Base-by-base conservation (phyloP, 2,329 filamentous ascomycete species). In the Emericellopsis atlantica region DNA sequence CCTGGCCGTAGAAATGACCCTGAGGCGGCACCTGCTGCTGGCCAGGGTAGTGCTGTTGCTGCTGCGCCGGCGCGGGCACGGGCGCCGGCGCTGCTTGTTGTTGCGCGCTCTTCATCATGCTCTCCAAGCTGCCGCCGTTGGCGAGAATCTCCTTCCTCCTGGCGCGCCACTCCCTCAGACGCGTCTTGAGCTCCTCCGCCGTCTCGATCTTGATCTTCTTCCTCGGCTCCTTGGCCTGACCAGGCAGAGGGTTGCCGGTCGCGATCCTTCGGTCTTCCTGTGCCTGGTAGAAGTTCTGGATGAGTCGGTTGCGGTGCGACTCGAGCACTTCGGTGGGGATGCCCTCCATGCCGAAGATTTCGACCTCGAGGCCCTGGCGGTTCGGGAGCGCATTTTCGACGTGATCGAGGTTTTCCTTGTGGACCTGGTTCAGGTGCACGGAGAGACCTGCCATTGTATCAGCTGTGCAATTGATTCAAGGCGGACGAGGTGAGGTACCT, bases 341-440 rank as follows among this genome's bases (percentile, higher is more conserved):
- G 55, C 92, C 92, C 60, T 95, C 88, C 85, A 95, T 95, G 54
- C 90, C 92, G 58, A 96, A 98, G 54, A 98, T 95, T 63, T 98
- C 92, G 45, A 94, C 79, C 45, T 94, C 87, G 45, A 94, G 77
- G 44, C 83, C 82, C 48, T 86, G 78, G 46, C 92, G 80, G 54
- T 90, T 90, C 0, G 84, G 81, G 4, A 95, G 74, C 39, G 92
- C 88, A 70, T 96, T 95, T 52, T 95, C 90, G 54, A 98, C 88
- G 36, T 79, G 77, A 16, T 76, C 79, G 39, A 96, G 74, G 24
- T 81, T 84, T 60, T 95, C 89, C 62, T 98, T 98, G 69, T 98
- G 92, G 37, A 98, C 92, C 61, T 98, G 92, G 57, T 90, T 93
- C 86, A 96, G 84, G 60, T 98, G 92, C 41, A 98, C 92, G 31